Conservation (phyloP, 495 filamentous ascomycete species). For the Penicillium dipodomyicola region DNA sequence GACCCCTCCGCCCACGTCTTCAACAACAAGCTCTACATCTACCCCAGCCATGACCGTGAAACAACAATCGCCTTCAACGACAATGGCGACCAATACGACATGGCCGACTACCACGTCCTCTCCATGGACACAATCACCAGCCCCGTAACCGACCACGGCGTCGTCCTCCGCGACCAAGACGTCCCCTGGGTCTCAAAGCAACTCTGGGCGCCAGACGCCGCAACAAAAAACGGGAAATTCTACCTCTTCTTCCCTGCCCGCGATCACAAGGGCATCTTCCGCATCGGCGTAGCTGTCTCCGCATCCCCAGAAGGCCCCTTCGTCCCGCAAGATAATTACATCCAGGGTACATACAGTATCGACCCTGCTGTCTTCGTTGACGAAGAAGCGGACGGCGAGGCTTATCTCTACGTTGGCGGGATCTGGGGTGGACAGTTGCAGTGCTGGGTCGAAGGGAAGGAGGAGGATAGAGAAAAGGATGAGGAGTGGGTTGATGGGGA, state of each 20-base stretch:
- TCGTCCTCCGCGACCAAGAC: constrained; percentile 37
- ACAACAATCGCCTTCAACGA: constrained; percentile 61
- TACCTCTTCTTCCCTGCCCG: constrained; percentile 51
- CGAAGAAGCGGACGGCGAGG: constrained; percentile 38
- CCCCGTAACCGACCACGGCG: constrained; percentile 44
- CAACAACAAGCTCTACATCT: constrained; percentile 50
- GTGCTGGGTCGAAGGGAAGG: constrained; percentile 38
- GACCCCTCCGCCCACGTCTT: constrained; percentile 53
- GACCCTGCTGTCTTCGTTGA: constrained; percentile 53
- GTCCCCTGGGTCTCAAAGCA: constrained; percentile 47
- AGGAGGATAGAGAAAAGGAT: neutral
- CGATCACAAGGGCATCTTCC: constrained; percentile 53
- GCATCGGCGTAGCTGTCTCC: constrained; percentile 54
- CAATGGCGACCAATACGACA: constrained; percentile 81
- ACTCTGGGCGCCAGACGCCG: constrained; percentile 52
- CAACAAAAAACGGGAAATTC: constrained; percentile 46
- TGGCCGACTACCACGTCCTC: constrained; percentile 57
- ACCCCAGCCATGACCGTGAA: constrained; percentile 46
- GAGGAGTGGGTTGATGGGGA: neutral
- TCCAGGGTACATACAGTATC: constrained; percentile 46
- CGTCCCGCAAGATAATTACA: constrained; percentile 33
- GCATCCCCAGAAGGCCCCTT: constrained; percentile 49
- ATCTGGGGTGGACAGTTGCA: constrained; percentile 72
- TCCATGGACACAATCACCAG: constrained; percentile 40
- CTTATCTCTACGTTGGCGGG: constrained; percentile 54